Conservation (phyloP, 2,329 filamentous ascomycete genomes). For the Pleurostoma richardsiae region DNA sequence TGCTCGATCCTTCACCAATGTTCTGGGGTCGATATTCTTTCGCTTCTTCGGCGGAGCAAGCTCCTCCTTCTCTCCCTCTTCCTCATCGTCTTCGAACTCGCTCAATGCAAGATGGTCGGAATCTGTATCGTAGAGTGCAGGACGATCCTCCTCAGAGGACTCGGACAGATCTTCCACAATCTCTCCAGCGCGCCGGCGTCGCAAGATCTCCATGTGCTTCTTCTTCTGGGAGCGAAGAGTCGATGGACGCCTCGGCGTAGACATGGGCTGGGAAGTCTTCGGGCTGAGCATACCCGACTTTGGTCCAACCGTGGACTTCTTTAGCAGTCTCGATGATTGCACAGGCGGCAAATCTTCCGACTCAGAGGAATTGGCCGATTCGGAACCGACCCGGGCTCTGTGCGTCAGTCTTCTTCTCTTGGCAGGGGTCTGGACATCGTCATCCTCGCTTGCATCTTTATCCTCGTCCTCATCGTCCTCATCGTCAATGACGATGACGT, state of each 20-base stretch:
- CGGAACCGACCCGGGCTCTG: constrained; percentile 5
- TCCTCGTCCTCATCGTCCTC: constrained; percentile 7
- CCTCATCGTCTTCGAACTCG: constrained; percentile 26
- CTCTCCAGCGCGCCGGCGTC: constrained; percentile 30
- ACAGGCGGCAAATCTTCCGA: no score
- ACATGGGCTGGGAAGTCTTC: no score
- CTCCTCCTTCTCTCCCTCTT: constrained; percentile 19
- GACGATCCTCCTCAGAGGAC: constrained; percentile 39
- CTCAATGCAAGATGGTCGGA: constrained; percentile 20
- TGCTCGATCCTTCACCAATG: no score
- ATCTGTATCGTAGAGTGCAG: constrained; percentile 26
- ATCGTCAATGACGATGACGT: neutral
- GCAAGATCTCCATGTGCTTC: constrained; percentile 32
- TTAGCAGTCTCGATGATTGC: no score
- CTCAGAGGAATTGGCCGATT: neutral
- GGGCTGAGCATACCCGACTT: no score
- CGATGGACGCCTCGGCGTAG: neutral
- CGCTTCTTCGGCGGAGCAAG: constrained; percentile 12
- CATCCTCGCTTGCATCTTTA: constrained; percentile 4
- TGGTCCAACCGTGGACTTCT: no score
- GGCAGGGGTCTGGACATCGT: constrained; percentile 15
- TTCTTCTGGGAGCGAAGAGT: constrained; percentile 29
- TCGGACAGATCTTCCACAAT: constrained; percentile 28
- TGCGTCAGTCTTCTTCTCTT: constrained; percentile 19
- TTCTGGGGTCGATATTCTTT: constrained; percentile 16